Conservation (phyloP, 2,329 filamentous ascomycete genomes). For the Trichoderma hamatum region DNA sequence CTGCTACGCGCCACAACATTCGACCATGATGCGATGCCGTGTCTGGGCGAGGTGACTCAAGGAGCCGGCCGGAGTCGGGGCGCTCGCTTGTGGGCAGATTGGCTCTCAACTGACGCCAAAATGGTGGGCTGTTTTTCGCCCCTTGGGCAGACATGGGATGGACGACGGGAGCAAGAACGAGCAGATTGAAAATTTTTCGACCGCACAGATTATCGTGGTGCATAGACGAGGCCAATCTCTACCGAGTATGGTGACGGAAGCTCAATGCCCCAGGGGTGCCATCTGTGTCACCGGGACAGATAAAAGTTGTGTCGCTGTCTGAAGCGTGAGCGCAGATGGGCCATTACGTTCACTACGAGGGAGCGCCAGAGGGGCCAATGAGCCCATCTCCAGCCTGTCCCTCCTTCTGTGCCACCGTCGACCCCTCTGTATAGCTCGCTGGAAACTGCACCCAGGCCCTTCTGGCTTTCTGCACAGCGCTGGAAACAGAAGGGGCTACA, state of each 20-base stretch:
- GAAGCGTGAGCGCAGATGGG: background rate
- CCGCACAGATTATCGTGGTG: background rate
- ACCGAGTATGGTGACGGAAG: slow-evolving; percentile 9
- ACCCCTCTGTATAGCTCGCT: slow-evolving; percentile 9
- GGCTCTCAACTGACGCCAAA: slow-evolving; percentile 6
- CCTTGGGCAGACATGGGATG: slow-evolving; percentile 21
- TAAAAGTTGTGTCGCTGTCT: background rate
- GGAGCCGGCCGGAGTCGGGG: slow-evolving; percentile 15
- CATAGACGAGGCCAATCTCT: background rate
- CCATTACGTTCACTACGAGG: background rate
- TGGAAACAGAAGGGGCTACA: background rate
- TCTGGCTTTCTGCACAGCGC: background rate
- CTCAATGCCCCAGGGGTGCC: background rate
- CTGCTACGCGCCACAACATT: slow-evolving; percentile 17
- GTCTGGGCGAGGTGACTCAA: slow-evolving; percentile 25
- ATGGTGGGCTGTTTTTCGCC: slow-evolving; percentile 28
- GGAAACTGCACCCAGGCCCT: slow-evolving; percentile 1
- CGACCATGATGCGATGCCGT: slow-evolving; percentile 26
- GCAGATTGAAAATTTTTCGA: background rate
- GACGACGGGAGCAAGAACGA: background rate
- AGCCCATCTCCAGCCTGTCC: slow-evolving; percentile 1
- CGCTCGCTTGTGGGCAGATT: slow-evolving; percentile 23
- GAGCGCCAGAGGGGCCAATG: slow-evolving; percentile 5
- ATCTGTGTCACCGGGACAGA: slow-evolving; percentile 12
- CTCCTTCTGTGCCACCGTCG: slow-evolving; percentile 16